Conservation (phyloP, 345 rosid genomes). For the Orychophragmus violaceus region DNA sequence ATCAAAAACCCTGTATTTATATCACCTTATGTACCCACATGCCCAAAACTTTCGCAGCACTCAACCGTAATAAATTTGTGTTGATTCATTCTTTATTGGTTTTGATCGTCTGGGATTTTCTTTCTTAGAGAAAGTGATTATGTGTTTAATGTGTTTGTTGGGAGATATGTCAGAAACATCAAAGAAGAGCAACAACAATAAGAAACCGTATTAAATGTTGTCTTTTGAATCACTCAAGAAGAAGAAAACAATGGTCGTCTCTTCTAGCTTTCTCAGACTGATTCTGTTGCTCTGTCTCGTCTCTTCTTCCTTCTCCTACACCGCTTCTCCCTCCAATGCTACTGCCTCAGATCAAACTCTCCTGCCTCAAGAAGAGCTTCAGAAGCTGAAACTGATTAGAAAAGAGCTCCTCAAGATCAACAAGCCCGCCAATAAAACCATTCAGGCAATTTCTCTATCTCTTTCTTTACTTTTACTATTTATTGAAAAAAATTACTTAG, state of each 20-base stretch:
- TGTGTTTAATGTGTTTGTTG: constrained; percentile 32
- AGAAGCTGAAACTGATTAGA: constrained; percentile 51
- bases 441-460: constrained; percentile 46
- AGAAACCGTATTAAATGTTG: constrained; percentile 40
- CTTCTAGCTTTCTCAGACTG: constrained; percentile 41
- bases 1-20: constrained; percentile 52
- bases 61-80: constrained; percentile 32
- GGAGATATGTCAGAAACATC: constrained; percentile 36
- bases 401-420: constrained; percentile 67
- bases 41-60: constrained; percentile 50
- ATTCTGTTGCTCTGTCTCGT: constrained; percentile 40
- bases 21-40: constrained; percentile 51
- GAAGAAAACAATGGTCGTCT: constrained; percentile 39
- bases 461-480: no score
- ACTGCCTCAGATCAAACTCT: constrained; percentile 41
- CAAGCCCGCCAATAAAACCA: constrained; percentile 77
- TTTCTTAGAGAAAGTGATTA: constrained; percentile 38
- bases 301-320: constrained; percentile 38
- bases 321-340: constrained; percentile 26
- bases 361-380: constrained; percentile 53
- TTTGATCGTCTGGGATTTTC: constrained; percentile 17
- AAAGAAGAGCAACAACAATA: constrained; percentile 34
- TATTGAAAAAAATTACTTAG: no score
- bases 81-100: constrained; percentile 28
- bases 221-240: constrained; percentile 47